Evolutionary conservation across 352 stramenopile species (phyloP).

Genomic region (Blastocystis hominis): DNA sequence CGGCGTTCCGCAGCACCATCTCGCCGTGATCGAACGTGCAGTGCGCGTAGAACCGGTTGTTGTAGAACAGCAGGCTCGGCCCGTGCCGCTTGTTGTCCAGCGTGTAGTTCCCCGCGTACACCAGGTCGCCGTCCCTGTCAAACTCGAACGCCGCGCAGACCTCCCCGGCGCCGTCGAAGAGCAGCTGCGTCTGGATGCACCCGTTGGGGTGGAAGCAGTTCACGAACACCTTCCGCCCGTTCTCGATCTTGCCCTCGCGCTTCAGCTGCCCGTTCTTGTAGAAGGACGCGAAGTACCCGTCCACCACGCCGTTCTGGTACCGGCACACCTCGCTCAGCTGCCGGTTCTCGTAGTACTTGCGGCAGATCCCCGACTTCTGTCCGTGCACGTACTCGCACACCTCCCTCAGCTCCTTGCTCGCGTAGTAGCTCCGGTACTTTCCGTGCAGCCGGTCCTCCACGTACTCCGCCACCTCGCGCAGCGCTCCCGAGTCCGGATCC

Average conservation of each 20-base stretch:
- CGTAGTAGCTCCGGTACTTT: neutral
- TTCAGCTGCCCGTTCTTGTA: constrained; percentile 10
- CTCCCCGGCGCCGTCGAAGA: neutral
- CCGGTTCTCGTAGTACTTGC: neutral
- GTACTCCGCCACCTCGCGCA: neutral
- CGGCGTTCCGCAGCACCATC: neutral
- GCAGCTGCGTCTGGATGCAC: neutral
- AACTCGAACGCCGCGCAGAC: neutral
- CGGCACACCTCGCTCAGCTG: neutral
- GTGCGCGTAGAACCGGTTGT: neutral
- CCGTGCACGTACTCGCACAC: neutral
- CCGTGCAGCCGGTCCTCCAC: neutral
- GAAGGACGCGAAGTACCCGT: neutral
- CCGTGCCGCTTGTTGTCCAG: neutral
- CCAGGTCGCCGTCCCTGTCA: neutral
- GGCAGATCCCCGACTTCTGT: neutral
- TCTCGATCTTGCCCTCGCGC: neutral
- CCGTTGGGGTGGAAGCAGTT: neutral
- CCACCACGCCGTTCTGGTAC: neutral
- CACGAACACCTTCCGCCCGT: neutral
- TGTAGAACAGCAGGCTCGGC: neutral
- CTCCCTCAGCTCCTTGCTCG: neutral
- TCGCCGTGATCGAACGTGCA: neutral
- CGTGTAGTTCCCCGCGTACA: neutral
- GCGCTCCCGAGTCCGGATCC: neutral